Base-by-base conservation (phyloP, 2,329 filamentous ascomycete species). In the Byssothecium circinans region DNA sequence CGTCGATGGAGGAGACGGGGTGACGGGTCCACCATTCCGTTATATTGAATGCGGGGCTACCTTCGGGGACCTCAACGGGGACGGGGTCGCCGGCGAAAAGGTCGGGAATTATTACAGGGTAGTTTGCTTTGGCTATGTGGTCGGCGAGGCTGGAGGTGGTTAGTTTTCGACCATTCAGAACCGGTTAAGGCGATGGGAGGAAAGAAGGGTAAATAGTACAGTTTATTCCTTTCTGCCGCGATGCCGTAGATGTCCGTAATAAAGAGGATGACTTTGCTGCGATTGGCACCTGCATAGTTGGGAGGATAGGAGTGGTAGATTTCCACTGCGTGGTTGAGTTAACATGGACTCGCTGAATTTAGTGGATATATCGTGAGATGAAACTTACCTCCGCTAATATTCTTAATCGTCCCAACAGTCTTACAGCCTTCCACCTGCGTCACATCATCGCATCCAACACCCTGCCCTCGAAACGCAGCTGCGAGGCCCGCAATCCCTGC, bases 1-100 rank as follows among this genome's bases (percentile, higher is more conserved):
- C 70, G 42, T 81, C 77, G 1, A 76, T 75, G 7, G 65, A 66
- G 5, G 66, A 60, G 14, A 72, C 62, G 0, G 66, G 58, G 59
- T 80, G 78, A 3, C 61, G 80, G 62, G 58, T 60, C 3, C 76
- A 60, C 70, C 77, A 80, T 1, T 55, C 67, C 1, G 64, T 69
- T 7, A 74, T 56, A 58, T 75, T 72, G 29, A 56, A 33, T 4
- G 36, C 47, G 4, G 45, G 47, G 25, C 19, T 27, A 2, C 50
- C 51, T 52, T 57, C 65, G 74, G 77, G 20, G 38, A 45, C 8
- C n/a, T n/a, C 32, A 5, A 45, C 45, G 2, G 67, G 65, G 8
- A 57, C 47, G 2, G 67, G 62, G 35, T 70, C 67, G 40, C 66
- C 67, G 20, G 53, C 54, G 58, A 71, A 70, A 20, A 69, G 53